These are phyloP conservation scores for Saccharomycopsis lassenensis DNA, from an alignment of 805 yeast genomes.

Conservation along the genomic window DNA sequence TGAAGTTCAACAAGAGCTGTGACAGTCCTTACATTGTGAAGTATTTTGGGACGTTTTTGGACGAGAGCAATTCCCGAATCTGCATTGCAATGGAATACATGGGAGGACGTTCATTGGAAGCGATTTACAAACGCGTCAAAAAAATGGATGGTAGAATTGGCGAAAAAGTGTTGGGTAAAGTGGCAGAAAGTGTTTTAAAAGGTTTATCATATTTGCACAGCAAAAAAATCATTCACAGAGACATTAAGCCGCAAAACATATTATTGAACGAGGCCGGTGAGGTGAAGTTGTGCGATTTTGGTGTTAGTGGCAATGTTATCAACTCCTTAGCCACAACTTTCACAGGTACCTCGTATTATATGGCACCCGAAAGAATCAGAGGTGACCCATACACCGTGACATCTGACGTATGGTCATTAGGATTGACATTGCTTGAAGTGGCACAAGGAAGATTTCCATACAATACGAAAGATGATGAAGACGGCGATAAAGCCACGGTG, in stretches of 20 bases:
- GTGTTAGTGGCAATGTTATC: slow-evolving; percentile 95
- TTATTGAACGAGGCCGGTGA: slow-evolving; percentile 65
- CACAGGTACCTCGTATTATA: slow-evolving; percentile 94
- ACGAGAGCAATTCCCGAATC: slow-evolving; percentile 66
- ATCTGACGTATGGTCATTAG: slow-evolving; percentile 94
- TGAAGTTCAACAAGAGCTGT: slow-evolving; percentile 79
- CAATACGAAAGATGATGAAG: slow-evolving; percentile 28
- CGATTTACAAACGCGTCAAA: slow-evolving; percentile 72
- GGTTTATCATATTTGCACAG: slow-evolving; percentile 86
- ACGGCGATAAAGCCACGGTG: slow-evolving; percentile 29
- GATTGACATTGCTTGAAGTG: slow-evolving; percentile 83
- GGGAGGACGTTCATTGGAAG: slow-evolving; percentile 87
- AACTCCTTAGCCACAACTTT: slow-evolving; percentile 92
- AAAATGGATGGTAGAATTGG: slow-evolving; percentile 76
- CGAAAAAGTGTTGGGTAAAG: slow-evolving; percentile 84
- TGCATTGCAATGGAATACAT: slow-evolving; percentile 96
- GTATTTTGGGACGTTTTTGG: slow-evolving; percentile 86
- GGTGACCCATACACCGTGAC: slow-evolving; percentile 94
- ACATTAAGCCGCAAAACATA: slow-evolving; percentile 92
- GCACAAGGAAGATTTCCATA: slow-evolving; percentile 90
- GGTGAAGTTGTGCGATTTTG: slow-evolving; percentile 92
- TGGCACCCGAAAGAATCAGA: slow-evolving; percentile 97
- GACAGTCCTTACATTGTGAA: slow-evolving; percentile 76
- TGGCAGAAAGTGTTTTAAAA: slow-evolving; percentile 73
- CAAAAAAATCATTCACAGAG: slow-evolving; percentile 84